Percentiles rank a stretch among this genome's conserved stretches.
phyloP scores from a whole-genome alignment of 2,329 filamentous ascomycete species.

The Coleophoma crateriformis region DNA sequence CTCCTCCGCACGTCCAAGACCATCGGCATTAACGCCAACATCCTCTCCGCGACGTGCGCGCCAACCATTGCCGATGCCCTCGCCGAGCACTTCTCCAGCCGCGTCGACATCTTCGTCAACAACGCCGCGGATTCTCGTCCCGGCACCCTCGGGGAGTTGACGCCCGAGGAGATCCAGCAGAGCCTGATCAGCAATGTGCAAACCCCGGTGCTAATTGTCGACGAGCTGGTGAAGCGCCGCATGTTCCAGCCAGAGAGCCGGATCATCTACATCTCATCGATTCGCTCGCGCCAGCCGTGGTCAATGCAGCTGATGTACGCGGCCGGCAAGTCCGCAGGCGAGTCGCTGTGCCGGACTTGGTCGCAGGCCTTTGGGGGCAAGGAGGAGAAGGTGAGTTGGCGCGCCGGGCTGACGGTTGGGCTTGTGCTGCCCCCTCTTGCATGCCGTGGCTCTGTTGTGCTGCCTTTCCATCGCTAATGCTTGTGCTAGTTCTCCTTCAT shows the following conservation, averaged over 20 bases:
- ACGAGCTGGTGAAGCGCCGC: slow-evolving; percentile 25
- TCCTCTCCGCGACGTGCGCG: slow-evolving; percentile 24
- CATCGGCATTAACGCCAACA: slow-evolving; percentile 23
- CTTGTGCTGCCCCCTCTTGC: not conserved
- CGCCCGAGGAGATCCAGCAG: slow-evolving; percentile 20
- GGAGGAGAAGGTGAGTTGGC: slow-evolving; percentile 20
- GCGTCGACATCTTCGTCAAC: slow-evolving; percentile 29
- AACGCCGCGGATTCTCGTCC: slow-evolving; percentile 26
- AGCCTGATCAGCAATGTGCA: slow-evolving; percentile 30
- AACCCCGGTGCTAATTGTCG: slow-evolving; percentile 29
- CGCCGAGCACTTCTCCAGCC: slow-evolving; percentile 13
- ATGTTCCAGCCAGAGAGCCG: slow-evolving; percentile 27
- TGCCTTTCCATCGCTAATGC: not conserved
- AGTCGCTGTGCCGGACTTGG: slow-evolving; percentile 31
- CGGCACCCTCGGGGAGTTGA: slow-evolving; percentile 23
- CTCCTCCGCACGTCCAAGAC: slow-evolving; percentile 12
- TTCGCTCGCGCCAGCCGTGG: slow-evolving; percentile 28
- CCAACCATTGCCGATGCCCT: slow-evolving; percentile 22
- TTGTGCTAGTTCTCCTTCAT: slow-evolving; percentile 25
- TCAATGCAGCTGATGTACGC: slow-evolving; percentile 28
- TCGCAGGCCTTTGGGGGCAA: slow-evolving; percentile 29
- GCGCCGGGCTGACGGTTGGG: not conserved
- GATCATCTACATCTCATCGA: slow-evolving; percentile 30
- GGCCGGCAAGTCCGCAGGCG: slow-evolving; percentile 28
- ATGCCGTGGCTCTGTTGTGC: too few relatives aligned